Evolutionary conservation across 495 filamentous ascomycete genomes (phyloP), one percentile per base, ranked within the genome.

Genomic region (Xylaria grammica): DNA sequence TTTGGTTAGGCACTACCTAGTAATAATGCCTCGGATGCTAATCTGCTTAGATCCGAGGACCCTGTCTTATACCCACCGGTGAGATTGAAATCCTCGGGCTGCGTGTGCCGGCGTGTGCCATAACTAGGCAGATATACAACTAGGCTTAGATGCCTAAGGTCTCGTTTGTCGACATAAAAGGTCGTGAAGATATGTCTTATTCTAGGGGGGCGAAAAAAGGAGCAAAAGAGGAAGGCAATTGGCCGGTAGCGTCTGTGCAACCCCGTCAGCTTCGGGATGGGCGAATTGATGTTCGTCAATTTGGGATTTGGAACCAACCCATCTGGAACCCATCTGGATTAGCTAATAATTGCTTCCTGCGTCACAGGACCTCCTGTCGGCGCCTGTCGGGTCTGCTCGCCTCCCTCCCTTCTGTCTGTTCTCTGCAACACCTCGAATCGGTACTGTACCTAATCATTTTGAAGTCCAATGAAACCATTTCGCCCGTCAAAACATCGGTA

Each of bases 201-300:
- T n/a, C n/a, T n/a, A n/a, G n/a, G n/a, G n/a, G 26, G 32, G 54
- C 8, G 15, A 3, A 42, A n/a, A 36, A 40, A 20, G 13, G 52
- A 26, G 52, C 32, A 40, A 55, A 55, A 40, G 52, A 24, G 52
- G 32, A 55, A 54, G 51, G 50, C 50, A 36, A 8, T 30, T 9
- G n/a, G 17, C n/a, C 20, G 2, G 30, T 45, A 44, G 34, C 38
- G 54, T 20, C 36, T 9, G 54, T 36, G 38, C 38, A 44, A 26
- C 15, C 36, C 24, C 17, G 54, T 44, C 54, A 45, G 38, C 38
- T 44, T 30, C 24, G 19, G 24, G 54, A 26, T 26, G 30, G 30
- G 44, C 54, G 42, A 44, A 58, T 13, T 58, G 40, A 58, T 58
- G 36, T 19, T 45, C 54, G 40, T 36, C 54, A 22, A 45, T 15